Conservation (phyloP, 306 rosid genomes). For the Begonia loranthoides region DNA sequence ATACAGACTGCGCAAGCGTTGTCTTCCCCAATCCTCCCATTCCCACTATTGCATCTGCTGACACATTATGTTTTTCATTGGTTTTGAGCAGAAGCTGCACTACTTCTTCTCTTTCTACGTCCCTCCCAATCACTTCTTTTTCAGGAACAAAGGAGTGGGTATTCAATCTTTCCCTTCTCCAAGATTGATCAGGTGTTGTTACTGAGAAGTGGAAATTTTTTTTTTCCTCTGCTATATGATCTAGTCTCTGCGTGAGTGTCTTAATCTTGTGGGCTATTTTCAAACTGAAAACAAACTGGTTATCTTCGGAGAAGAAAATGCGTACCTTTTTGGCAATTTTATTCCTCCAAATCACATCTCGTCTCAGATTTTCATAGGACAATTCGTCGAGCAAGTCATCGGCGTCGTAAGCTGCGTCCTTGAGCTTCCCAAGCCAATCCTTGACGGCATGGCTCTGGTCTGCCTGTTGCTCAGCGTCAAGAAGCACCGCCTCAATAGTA, state of each 20-base stretch:
- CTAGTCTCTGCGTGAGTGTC: background rate
- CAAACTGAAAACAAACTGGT: background rate
- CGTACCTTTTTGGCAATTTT: slow-evolving; percentile 1
- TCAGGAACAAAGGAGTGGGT: background rate
- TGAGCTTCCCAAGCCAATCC: slow-evolving; percentile 13
- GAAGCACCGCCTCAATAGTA: background rate
- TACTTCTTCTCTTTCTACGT: background rate
- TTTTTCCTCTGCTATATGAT: background rate
- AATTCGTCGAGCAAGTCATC: slow-evolving; percentile 13
- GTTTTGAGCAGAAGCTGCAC: background rate
- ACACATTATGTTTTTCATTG: background rate
- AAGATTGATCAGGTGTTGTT: background rate
- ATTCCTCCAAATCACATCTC: background rate
- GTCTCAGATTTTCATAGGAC: background rate
- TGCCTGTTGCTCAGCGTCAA: slow-evolving; percentile 11
- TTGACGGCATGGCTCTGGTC: background rate
- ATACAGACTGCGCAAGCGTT: slow-evolving; percentile 7
- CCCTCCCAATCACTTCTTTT: slow-evolving; percentile 5
- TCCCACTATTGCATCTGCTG: slow-evolving; percentile 5
- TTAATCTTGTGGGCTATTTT: background rate
- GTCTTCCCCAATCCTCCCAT: slow-evolving; percentile 16
- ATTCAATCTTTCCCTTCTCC: background rate
- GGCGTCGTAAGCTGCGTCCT: slow-evolving; percentile 1
- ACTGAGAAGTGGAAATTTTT: background rate
- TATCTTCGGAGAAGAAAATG: background rate